phyloP scores from a whole-genome alignment of 768 basidiomycete genomes.

The Mycena albidolilacea region DNA sequence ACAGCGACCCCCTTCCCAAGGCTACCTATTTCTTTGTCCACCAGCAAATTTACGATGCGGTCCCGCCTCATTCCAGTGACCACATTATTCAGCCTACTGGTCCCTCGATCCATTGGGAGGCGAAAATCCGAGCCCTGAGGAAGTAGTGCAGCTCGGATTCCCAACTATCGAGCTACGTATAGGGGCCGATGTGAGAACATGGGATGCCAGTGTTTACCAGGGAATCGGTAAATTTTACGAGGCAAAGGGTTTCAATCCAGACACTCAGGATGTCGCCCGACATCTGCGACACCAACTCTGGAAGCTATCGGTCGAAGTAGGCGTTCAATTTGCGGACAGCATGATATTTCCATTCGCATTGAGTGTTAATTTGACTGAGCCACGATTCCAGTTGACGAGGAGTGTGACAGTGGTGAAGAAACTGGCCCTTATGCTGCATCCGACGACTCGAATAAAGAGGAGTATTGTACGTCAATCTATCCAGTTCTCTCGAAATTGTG shows the following conservation, averaged over 20 bases:
- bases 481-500: too few species aligned
- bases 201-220: background rate
- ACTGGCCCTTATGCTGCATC: too few species aligned
- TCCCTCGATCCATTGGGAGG: background rate
- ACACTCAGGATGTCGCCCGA: background rate
- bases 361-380: too few species aligned
- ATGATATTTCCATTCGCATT: too few species aligned
- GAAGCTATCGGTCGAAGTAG: background rate
- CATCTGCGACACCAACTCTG: background rate
- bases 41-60: background rate
- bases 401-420: too few species aligned
- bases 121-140: background rate
- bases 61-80: background rate
- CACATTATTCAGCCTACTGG: background rate
- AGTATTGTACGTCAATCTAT: too few species aligned
- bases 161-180: background rate
- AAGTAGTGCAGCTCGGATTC: background rate
- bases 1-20: background rate
- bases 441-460: too few species aligned
- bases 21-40: background rate
- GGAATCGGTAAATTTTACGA: background rate
- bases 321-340: background rate
- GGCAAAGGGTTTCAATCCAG: background rate
- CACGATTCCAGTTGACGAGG: too few species aligned
- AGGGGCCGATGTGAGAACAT: background rate